Conservation (phyloP, 805 yeast genomes). For the Ogataea degrootiae region DNA sequence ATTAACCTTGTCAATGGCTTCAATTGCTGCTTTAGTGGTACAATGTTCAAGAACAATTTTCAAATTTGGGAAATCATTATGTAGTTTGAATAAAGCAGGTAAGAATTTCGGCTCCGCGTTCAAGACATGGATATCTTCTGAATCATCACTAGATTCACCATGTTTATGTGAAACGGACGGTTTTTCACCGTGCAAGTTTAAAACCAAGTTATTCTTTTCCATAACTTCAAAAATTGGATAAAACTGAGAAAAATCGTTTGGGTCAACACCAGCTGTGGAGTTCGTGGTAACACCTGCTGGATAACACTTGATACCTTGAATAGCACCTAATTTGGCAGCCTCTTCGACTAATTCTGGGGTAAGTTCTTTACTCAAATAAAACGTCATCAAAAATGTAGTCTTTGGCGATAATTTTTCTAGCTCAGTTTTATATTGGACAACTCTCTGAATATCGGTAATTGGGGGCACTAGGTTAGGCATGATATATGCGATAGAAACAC, state of each 20-base stretch:
- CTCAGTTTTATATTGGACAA: constrained; percentile 58
- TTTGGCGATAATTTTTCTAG: constrained; percentile 67
- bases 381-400: constrained; percentile 88
- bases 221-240: constrained; percentile 88
- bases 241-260: constrained; percentile 82
- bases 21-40: constrained; percentile 85
- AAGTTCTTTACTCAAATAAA: constrained; percentile 71
- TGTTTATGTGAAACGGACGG: constrained; percentile 46
- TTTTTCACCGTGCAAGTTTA: constrained; percentile 94
- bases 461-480: constrained; percentile 98
- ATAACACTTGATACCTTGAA: constrained; percentile 90
- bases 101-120: constrained; percentile 92
- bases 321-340: constrained; percentile 66
- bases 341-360: constrained; percentile 81
- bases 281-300: constrained; percentile 99
- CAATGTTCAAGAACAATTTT: constrained; percentile 92
- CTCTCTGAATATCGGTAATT: constrained; percentile 69
- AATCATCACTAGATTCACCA: constrained; percentile 30
- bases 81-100: constrained; percentile 81
- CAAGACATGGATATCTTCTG: constrained; percentile 75
- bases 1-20: constrained; percentile 67
- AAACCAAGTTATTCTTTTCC: constrained; percentile 71
- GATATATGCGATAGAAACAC: constrained; percentile 83
- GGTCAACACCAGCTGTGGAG: constrained; percentile 86
- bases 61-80: constrained; percentile 76